Conservation (phyloP, 2,329 filamentous ascomycete species). For the Exophiala sp. region DNA sequence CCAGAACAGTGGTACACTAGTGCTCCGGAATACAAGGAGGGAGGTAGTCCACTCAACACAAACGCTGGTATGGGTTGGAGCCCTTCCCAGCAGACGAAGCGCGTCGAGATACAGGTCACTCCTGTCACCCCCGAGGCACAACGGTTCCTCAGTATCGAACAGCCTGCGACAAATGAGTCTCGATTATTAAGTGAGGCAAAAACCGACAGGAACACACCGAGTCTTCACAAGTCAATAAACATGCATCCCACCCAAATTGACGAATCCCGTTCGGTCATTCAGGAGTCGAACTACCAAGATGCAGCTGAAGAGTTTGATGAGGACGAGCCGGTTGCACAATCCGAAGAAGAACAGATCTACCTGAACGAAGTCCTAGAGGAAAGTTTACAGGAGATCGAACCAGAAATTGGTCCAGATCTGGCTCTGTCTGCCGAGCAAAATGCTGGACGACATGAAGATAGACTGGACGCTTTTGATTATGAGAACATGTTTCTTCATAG, state of each 20-base stretch:
- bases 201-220: constrained; percentile 28
- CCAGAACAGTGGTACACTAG: constrained; percentile 54
- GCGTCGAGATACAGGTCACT: constrained; percentile 14
- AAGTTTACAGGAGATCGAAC: constrained; percentile 36
- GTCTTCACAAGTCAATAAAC: constrained; percentile 17
- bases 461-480: constrained; percentile 93
- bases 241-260: constrained; percentile 25
- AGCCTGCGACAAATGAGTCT: constrained; percentile 22
- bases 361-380: constrained; percentile 45
- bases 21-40: constrained; percentile 36
- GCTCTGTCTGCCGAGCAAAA: constrained; percentile 41
- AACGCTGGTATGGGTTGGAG: constrained; percentile 36
- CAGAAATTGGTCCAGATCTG: constrained; percentile 33
- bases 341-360: constrained; percentile 48
- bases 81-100: constrained; percentile 9
- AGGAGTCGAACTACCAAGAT: constrained; percentile 42
- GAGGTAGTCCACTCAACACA: constrained; percentile 35
- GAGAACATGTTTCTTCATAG: constrained; percentile 94
- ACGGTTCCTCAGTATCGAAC: constrained; percentile 16
- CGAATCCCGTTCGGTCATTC: constrained; percentile 18
- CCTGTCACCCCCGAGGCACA: constrained; percentile 25
- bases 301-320: constrained; percentile 40
- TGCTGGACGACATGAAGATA: constrained; percentile 79
- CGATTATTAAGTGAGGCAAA: constrained; percentile 21
- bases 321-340: constrained; percentile 31